Evolutionary conservation across 176 grass and related monocot species (phyloP).

Genomic region (Eleusine coracana): DNA sequence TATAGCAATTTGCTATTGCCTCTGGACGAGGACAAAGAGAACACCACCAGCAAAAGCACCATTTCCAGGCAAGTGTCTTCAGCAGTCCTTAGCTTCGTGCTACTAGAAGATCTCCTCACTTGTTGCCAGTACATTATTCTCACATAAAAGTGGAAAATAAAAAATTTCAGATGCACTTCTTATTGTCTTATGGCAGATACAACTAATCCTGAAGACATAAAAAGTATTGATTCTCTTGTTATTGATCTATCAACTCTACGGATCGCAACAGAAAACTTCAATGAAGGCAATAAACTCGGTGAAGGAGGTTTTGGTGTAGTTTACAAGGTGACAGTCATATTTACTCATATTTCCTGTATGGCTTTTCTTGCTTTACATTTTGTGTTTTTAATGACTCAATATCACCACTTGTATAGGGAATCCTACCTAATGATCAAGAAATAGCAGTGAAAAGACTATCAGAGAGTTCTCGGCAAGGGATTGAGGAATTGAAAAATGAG

Average conservation of each 20-base stretch:
- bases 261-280: constrained; percentile 49
- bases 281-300: constrained; percentile 58
- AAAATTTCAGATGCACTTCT: too few species aligned
- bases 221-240: background rate
- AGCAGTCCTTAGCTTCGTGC: too few species aligned
- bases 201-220: background rate
- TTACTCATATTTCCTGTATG: background rate
- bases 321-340: constrained; percentile 44
- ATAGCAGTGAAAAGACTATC: constrained; percentile 68
- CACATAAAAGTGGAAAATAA: too few species aligned
- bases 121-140: too few species aligned
- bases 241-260: constrained; percentile 49
- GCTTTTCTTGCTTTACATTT: background rate
- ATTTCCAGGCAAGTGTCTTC: background rate
- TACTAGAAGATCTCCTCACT: too few species aligned
- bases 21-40: background rate
- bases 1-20: background rate
- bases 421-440: constrained; percentile 49
- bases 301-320: constrained; percentile 66
- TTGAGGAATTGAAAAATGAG: constrained; percentile 66
- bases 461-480: constrained; percentile 64
- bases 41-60: background rate
- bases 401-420: constrained; percentile 48
- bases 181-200: background rate
- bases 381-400: background rate